Percentiles rank a stretch among this genome's conserved stretches.
Evolutionary conservation across 1,139 yeast genomes (phyloP).

Genomic region (Scheffersomyces lignicola): DNA sequence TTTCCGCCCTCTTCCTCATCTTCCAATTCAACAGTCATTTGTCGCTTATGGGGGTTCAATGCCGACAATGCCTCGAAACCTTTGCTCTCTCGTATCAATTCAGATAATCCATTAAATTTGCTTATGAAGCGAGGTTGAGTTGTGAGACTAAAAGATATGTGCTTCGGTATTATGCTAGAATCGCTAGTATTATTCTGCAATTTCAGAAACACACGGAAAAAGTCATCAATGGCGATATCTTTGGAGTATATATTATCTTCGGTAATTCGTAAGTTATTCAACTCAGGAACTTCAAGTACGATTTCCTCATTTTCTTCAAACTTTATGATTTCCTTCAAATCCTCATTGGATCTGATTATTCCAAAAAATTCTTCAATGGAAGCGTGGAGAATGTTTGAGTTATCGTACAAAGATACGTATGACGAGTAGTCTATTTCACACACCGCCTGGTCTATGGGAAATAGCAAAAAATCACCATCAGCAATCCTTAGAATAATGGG

Average conservation of each 20-base stretch:
- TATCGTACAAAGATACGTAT: conserved; percentile 26
- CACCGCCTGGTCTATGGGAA: conserved; percentile 18
- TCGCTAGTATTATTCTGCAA: conserved; percentile 21
- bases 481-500: conserved; percentile 22
- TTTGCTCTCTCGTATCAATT: conserved; percentile 20
- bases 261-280: conserved; percentile 29
- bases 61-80: conserved; percentile 18
- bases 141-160: conserved; percentile 25
- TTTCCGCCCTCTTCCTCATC: background rate
- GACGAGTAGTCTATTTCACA: conserved; percentile 14
- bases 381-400: conserved; percentile 14
- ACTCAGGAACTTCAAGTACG: conserved; percentile 31
- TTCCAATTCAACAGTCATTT: conserved; percentile 3
- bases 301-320: conserved; percentile 32
- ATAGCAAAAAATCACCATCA: conserved; percentile 25
- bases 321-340: conserved; percentile 25
- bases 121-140: conserved; percentile 35
- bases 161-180: conserved; percentile 16
- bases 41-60: background rate
- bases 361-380: conserved; percentile 29
- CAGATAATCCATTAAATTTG: conserved; percentile 27
- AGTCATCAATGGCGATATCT: conserved; percentile 31
- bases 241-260: conserved; percentile 42
- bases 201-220: conserved; percentile 29
- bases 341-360: conserved; percentile 26